Conservation (phyloP, 345 rosid species). For the Eucalyptus grandis region DNA sequence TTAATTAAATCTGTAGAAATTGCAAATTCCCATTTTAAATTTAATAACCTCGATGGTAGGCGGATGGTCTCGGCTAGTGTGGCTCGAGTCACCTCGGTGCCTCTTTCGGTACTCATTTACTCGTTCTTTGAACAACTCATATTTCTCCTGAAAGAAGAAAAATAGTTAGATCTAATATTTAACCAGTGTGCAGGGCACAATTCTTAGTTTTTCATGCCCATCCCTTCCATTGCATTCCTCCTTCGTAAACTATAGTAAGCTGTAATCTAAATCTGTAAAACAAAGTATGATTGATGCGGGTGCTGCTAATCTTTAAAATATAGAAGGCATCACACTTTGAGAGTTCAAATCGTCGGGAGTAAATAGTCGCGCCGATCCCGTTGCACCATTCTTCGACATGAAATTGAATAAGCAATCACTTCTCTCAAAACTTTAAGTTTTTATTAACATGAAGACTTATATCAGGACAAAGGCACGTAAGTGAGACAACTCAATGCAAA, state of each 20-base stretch:
- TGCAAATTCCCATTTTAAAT: neutral
- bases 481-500: neutral
- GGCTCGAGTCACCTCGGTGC: neutral
- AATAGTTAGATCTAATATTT: neutral
- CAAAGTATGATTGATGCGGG: neutral
- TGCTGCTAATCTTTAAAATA: no score
- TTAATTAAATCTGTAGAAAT: neutral
- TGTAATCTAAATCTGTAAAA: no score
- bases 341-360: neutral
- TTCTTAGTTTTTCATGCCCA: neutral
- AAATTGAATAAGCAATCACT: neutral
- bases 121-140: constrained; percentile 5
- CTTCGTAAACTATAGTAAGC: neutral
- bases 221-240: neutral
- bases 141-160: neutral
- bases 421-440: neutral
- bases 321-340: neutral
- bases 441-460: neutral
- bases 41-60: constrained; percentile 10
- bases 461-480: neutral
- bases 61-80: constrained; percentile 1
- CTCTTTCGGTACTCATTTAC: neutral
- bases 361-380: neutral
- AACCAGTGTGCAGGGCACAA: neutral
- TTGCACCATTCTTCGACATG: neutral